phyloP scores from a whole-genome alignment of 1,139 yeast genomes.

The Suhomyces wounanorum region DNA sequence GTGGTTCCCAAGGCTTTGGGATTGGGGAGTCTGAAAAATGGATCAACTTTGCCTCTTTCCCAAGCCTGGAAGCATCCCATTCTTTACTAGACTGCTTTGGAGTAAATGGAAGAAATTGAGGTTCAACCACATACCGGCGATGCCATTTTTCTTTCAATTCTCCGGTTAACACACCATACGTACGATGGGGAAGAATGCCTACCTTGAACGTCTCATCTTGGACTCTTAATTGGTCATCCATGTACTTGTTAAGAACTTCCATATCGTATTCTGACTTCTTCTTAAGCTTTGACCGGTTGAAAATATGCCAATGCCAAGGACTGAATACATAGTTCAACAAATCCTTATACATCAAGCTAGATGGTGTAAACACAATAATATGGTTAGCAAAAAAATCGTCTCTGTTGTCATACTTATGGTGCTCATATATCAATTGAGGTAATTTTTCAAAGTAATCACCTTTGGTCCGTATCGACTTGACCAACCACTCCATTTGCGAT shows the following conservation, averaged over 20 bases:
- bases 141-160: slow-evolving; percentile 42
- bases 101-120: slow-evolving; percentile 36
- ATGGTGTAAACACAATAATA: slow-evolving; percentile 50
- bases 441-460: slow-evolving; percentile 13
- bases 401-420: slow-evolving; percentile 34
- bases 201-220: slow-evolving; percentile 24
- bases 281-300: slow-evolving; percentile 24
- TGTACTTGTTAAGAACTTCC: slow-evolving; percentile 49
- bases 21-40: slow-evolving; percentile 51
- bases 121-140: slow-evolving; percentile 29
- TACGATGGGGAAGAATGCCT: slow-evolving; percentile 46
- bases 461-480: slow-evolving; percentile 5
- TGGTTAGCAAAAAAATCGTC: slow-evolving; percentile 42
- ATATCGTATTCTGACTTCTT: slow-evolving; percentile 44
- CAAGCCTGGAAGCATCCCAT: slow-evolving; percentile 31
- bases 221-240: slow-evolving; percentile 19
- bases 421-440: slow-evolving; percentile 27
- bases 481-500: slow-evolving; percentile 9
- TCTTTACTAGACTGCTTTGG: slow-evolving; percentile 21
- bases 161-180: slow-evolving; percentile 51
- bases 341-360: slow-evolving; percentile 26
- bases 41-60: slow-evolving; percentile 28
- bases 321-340: slow-evolving; percentile 32
- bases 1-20: slow-evolving; percentile 49
- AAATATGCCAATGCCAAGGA: slow-evolving; percentile 36